phyloP scores from a whole-genome alignment of 2,329 filamentous ascomycete species.

The Alternaria sp. region DNA sequence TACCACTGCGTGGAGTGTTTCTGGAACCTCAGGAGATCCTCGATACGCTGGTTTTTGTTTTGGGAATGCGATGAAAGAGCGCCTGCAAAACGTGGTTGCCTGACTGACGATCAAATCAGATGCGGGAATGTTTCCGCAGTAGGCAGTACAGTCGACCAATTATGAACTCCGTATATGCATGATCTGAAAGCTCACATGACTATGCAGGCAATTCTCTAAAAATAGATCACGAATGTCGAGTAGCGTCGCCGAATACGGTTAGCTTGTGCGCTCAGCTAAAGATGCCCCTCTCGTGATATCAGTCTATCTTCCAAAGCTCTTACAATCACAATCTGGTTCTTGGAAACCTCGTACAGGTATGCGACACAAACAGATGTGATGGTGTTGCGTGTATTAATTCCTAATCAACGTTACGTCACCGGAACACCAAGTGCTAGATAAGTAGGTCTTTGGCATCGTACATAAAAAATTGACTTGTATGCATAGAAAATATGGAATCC shows the following conservation, averaged over 20 bases:
- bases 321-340: no score
- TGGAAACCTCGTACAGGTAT: neutral
- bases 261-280: neutral
- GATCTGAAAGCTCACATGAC: neutral
- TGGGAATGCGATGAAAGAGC: neutral
- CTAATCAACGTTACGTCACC: neutral
- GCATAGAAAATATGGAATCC: no score
- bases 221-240: neutral
- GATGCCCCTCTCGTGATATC: neutral
- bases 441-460: no score
- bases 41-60: neutral
- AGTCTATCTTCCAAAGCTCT: neutral
- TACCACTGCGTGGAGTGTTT: neutral
- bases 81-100: conserved; percentile 4
- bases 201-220: neutral
- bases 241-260: neutral
- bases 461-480: no score
- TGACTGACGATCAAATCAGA: neutral
- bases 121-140: neutral
- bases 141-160: neutral
- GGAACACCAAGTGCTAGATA: no score
- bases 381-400: no score
- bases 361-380: neutral
- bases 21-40: no score
- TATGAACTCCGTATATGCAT: rapidly evolving